Evolutionary conservation across 2,329 filamentous ascomycete genomes (phyloP).

Genomic region (Herpomyces periplanetae): DNA sequence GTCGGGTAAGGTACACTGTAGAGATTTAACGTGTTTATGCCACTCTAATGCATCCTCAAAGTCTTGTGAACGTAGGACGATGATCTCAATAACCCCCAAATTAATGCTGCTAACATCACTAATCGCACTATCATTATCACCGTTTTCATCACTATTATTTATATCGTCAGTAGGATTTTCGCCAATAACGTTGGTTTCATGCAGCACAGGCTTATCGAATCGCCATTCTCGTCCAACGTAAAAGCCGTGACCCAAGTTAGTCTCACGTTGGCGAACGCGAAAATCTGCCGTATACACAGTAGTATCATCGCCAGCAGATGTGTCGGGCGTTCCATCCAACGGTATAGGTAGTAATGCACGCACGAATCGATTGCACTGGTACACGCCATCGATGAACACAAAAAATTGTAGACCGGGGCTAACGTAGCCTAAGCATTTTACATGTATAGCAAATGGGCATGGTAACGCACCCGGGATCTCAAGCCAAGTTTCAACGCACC

Average conservation of each 20-base stretch:
- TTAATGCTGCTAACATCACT: too few species aligned
- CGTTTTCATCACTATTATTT: too few species aligned
- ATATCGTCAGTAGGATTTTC: too few species aligned
- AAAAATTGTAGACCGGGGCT: constrained; percentile 14
- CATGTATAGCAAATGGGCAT: constrained; percentile 12
- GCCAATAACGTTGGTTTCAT: too few species aligned
- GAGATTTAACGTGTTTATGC: too few species aligned
- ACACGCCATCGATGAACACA: constrained; percentile 16
- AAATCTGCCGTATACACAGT: constrained; percentile 14
- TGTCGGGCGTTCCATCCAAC: constrained; percentile 6
- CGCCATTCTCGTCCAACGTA: constrained; percentile 14
- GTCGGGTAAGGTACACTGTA: too few species aligned
- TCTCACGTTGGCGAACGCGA: constrained; percentile 14
- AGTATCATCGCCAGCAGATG: constrained; percentile 5
- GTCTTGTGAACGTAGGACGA: constrained; percentile 10
- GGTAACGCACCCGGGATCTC: constrained; percentile 11
- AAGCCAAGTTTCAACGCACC: constrained; percentile 13
- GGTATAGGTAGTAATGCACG: constrained; percentile 9
- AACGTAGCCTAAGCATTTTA: constrained; percentile 13
- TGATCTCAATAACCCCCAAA: constrained; percentile 11
- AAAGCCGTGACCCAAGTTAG: constrained; percentile 9
- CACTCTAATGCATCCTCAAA: too few species aligned
- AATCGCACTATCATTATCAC: too few species aligned
- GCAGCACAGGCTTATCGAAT: constrained; percentile 12
- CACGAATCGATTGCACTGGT: constrained; percentile 16